Evolutionary conservation across 2,329 filamentous ascomycete genomes (phyloP), one percentile per base, ranked within the genome.

Genomic region (Fusarium xylarioides): DNA sequence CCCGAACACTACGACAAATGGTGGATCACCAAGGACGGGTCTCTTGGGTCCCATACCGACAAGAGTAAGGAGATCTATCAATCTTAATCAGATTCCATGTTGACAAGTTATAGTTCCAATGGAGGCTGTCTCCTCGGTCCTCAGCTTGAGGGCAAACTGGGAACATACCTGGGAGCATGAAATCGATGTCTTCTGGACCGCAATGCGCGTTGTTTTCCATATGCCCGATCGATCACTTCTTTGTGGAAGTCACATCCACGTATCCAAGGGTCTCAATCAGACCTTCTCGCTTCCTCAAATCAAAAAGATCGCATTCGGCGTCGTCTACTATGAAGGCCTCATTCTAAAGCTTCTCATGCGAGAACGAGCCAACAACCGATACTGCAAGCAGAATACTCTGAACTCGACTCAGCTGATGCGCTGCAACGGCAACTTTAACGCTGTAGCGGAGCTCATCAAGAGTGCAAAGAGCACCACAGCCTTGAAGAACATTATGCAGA

Each of bases 11-110:
- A 54, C 23, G 50, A 54, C 50, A 54, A 40, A n/a, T 54, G 50
- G 50, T 54, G 34, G 50, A 54, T 54, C 23, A 54, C 50, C 7
- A 40, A 54, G 10, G 50, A 54, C 34, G 50, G 50, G 21, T 54
- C 50, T 3, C 50, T 54, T 54, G 50, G 50, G 5, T 54, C 50
- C 3, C 50, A 54, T 54, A 54, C 5, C 7, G 50, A 54, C 23
- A 54, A 54, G 23, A 54, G 50, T 54, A 54, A 38, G 34, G n/a
- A n/a, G 19, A 12, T 14, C 0, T 7, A 2, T 49, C 28, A 3
- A 2, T 49, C 1, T 11, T 5, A 3, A 23, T 18, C 11, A 2
- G 3, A 32, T 21, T 32, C 0, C 3, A 50, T 12, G 11, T n/a
- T 53, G 4, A 53, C 23, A 1, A 2, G 2, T 18, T 0, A 26